phyloP scores from a whole-genome alignment of 148 eudicot species.

The Silene conica region DNA sequence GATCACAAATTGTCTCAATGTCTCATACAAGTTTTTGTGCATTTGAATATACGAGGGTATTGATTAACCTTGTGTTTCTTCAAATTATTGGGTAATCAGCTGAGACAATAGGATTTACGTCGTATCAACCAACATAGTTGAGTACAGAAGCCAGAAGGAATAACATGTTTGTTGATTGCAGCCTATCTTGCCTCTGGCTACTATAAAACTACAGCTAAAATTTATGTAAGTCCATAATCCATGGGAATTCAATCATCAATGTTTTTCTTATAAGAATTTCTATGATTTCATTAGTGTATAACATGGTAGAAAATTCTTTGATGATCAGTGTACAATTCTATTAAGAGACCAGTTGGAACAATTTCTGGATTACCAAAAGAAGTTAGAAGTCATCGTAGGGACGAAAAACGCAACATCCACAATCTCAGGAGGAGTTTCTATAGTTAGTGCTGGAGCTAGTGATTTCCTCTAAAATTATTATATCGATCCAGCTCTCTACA shows the following conservation, averaged over 20 bases:
- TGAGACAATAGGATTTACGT: constrained; percentile 64
- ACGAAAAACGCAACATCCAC: constrained; percentile 41
- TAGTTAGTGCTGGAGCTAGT: constrained; percentile 57
- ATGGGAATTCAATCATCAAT: too few relatives aligned
- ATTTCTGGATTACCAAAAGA: constrained; percentile 51
- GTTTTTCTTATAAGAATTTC: background rate
- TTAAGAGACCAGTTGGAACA: constrained; percentile 42
- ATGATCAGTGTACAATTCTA: constrained; percentile 38
- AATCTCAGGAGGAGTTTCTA: constrained; percentile 39
- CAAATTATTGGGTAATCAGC: constrained; percentile 32
- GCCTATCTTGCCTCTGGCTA: constrained; percentile 81
- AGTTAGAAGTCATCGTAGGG: constrained; percentile 39
- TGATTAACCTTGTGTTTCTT: background rate
- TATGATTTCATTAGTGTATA: background rate
- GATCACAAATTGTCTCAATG: too few relatives aligned
- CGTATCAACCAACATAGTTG: constrained; percentile 57
- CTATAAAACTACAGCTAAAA: constrained; percentile 48
- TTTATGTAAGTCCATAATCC: constrained; percentile 62
- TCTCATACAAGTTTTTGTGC: too few relatives aligned
- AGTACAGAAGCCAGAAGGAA: constrained; percentile 48
- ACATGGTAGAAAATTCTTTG: background rate
- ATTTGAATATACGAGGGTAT: too few relatives aligned
- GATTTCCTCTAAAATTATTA: constrained; percentile 71
- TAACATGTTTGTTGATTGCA: constrained; percentile 46
- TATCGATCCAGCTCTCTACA: constrained; percentile 57